These are phyloP conservation scores for Poa annua DNA, from an alignment of 176 grass and related monocot genomes.

Conservation along the genomic window DNA sequence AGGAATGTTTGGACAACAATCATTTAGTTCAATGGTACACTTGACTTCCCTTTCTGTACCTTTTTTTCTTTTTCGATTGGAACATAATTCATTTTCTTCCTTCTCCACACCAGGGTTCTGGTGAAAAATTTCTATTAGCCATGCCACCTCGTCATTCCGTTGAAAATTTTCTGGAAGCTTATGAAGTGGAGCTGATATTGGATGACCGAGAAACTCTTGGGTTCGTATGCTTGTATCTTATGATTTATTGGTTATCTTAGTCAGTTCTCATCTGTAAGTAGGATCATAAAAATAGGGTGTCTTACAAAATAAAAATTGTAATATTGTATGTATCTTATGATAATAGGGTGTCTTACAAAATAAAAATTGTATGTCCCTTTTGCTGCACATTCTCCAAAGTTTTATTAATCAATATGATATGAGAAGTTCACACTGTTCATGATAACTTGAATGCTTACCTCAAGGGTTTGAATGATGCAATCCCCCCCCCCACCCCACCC, in stretches of 20 bases:
- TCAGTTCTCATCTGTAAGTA: background rate
- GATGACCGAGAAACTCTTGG: constrained; percentile 91
- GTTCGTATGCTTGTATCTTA: constrained; percentile 51
- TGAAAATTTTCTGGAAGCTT: constrained; percentile 75
- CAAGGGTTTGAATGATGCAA: constrained; percentile 6
- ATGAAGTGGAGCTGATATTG: constrained; percentile 85
- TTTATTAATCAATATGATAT: background rate
- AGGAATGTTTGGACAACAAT: constrained; percentile 42
- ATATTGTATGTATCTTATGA: too few relatives aligned
- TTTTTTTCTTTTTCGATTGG: constrained; percentile 1
- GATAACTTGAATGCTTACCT: background rate
- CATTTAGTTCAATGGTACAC: constrained; percentile 60
- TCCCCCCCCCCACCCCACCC: background rate
- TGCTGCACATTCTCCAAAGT: constrained; percentile 15
- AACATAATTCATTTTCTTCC: background rate
- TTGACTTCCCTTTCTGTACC: background rate
- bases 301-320: constrained; percentile 9
- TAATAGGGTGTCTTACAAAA: constrained; percentile 10
- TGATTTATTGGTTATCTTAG: constrained; percentile 33
- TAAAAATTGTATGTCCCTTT: constrained; percentile 5
- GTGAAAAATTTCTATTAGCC: constrained; percentile 53
- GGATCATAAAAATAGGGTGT: constrained; percentile 25
- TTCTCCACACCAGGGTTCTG: constrained; percentile 49
- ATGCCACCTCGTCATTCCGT: constrained; percentile 68
- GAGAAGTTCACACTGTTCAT: background rate